Percentiles rank a stretch among this genome's conserved stretches.
Evolutionary conservation across 2,329 filamentous ascomycete species (phyloP).

Genomic region (Coniochaeta sp.): DNA sequence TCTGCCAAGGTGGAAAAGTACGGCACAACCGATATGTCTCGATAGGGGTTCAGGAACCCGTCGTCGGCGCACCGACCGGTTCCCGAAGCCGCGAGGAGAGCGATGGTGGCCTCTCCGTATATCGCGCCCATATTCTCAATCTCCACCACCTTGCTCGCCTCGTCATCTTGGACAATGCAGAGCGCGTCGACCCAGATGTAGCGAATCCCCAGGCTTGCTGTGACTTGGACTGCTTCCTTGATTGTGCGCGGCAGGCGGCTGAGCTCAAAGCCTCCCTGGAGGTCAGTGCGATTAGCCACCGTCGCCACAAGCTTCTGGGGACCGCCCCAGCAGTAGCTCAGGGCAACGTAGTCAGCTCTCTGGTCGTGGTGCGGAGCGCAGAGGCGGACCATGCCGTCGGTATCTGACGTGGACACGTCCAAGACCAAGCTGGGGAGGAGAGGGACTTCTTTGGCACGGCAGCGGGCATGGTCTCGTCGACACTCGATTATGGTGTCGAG

Average conservation of each 20-base stretch:
- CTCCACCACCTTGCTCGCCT: not conserved
- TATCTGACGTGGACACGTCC: not conserved
- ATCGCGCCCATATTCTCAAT: not conserved
- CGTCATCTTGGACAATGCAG: conserved; percentile 1
- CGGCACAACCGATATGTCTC: not conserved
- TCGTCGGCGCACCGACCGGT: not conserved
- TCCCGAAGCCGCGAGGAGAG: not conserved
- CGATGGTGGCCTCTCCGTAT: not conserved
- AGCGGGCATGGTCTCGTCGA: not conserved
- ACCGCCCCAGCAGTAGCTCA: conserved; percentile 1
- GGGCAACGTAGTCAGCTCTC: not conserved
- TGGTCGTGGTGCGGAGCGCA: not conserved
- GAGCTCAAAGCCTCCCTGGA: not conserved
- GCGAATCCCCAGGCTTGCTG: not conserved
- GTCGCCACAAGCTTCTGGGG: not conserved
- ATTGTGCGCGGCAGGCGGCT: not conserved
- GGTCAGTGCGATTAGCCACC: not conserved
- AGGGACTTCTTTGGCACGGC: not conserved
- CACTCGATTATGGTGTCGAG: not conserved
- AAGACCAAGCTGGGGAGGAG: not conserved
- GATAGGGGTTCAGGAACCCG: not conserved
- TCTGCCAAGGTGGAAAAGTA: not conserved
- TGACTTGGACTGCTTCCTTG: not conserved
- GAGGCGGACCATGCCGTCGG: not conserved
- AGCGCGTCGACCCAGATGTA: conserved; percentile 1